Evolutionary conservation across 495 filamentous ascomycete genomes (phyloP).

Genomic region (Lophium mytilinum): DNA sequence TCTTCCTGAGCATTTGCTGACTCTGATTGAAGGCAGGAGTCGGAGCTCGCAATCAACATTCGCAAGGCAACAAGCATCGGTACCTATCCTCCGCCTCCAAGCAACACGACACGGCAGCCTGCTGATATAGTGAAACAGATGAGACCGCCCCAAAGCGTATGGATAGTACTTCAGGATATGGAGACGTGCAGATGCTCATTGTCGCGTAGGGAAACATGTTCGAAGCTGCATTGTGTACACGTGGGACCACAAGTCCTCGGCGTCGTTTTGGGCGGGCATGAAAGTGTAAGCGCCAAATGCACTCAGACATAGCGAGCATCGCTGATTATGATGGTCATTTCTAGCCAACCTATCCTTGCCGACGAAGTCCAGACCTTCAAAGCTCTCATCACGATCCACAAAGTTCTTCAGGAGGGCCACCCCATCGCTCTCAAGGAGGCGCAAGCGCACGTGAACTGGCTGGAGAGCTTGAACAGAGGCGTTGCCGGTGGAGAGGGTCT

Average conservation of each 20-base stretch:
- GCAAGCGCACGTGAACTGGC: constrained; percentile 79
- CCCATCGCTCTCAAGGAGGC: constrained; percentile 80
- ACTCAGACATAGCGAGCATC: neutral
- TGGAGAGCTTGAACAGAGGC: constrained; percentile 84
- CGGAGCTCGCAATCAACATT: constrained; percentile 90
- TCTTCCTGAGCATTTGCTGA: constrained; percentile 12
- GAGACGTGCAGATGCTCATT: constrained; percentile 17
- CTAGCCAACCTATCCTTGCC: constrained; percentile 85
- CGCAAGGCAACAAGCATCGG: constrained; percentile 88
- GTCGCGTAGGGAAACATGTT: constrained; percentile 75
- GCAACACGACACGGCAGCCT: constrained; percentile 5
- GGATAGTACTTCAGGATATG: constrained; percentile 1
- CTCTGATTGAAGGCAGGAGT: constrained; percentile 61
- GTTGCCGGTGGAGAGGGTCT: constrained; percentile 71
- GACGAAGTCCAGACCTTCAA: constrained; percentile 63
- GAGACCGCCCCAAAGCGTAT: constrained; percentile 92
- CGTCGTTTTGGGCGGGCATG: constrained; percentile 95
- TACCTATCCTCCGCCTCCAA: constrained; percentile 31
- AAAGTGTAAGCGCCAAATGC: constrained; percentile 67
- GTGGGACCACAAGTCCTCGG: constrained; percentile 97
- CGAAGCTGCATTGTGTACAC: constrained; percentile 97
- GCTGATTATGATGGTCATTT: constrained; percentile 1
- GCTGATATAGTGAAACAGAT: constrained; percentile 42
- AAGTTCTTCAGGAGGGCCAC: constrained; percentile 94
- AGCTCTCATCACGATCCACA: constrained; percentile 60